A percentile compares a stretch with the other conserved stretches of the same genome.
Conservation (phyloP, 2,329 filamentous ascomycete species). For the Alternaria infectoria region DNA sequence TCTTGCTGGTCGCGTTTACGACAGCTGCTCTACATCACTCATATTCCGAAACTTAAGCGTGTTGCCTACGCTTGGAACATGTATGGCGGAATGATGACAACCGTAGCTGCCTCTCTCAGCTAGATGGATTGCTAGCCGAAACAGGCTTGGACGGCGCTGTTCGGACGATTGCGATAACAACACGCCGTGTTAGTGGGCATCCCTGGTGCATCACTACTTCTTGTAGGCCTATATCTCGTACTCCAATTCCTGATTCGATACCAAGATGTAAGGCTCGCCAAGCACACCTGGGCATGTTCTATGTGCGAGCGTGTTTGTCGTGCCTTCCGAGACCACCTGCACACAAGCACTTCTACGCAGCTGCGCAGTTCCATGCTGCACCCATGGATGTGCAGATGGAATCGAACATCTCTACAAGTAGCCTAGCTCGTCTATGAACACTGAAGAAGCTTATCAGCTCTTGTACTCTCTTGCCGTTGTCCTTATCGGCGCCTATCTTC, state of each 20-base stretch:
- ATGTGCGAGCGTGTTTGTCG: background rate
- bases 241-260: background rate
- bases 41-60: background rate
- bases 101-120: background rate
- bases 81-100: background rate
- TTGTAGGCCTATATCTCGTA: background rate
- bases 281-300: background rate
- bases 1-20: background rate
- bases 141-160: background rate
- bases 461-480: background rate
- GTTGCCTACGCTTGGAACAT: background rate
- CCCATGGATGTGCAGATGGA: background rate
- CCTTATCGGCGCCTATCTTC: conserved; percentile 17
- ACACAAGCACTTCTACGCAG: background rate
- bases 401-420: background rate
- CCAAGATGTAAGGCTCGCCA: background rate
- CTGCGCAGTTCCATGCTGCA: background rate
- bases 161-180: conserved; percentile 23
- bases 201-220: background rate
- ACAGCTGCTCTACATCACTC: background rate
- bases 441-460: conserved; percentile 9
- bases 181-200: conserved; percentile 16
- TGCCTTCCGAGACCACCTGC: background rate
- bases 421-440: background rate
- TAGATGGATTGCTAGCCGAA: conserved; percentile 3